phyloP scores from a whole-genome alignment of 176 grass and related monocot genomes.

The Eragrostis nindensis region DNA sequence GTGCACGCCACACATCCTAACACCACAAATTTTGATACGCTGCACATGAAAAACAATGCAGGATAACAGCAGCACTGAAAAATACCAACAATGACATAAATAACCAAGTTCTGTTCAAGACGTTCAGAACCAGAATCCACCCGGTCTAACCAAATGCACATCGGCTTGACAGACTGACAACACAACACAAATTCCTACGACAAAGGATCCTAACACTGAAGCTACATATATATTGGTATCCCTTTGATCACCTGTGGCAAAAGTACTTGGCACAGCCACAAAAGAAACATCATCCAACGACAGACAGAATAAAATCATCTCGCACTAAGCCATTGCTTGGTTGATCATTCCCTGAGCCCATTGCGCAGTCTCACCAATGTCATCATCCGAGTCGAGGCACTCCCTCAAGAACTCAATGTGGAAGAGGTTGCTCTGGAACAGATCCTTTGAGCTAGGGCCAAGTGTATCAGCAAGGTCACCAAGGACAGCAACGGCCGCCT shows the following conservation, averaged over 20 bases:
- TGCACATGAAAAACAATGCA: not conserved
- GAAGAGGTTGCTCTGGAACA: slow-evolving; percentile 66
- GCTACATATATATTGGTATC: slow-evolving; percentile 49
- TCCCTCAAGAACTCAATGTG: slow-evolving; percentile 75
- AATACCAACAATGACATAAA: slow-evolving; percentile 39
- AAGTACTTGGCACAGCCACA: slow-evolving; percentile 47
- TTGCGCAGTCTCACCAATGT: slow-evolving; percentile 68
- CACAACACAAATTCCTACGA: slow-evolving; percentile 43
- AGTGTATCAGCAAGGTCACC: slow-evolving; percentile 82
- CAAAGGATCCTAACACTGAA: slow-evolving; percentile 52
- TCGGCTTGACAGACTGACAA: slow-evolving; percentile 35
- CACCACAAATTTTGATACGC: not conserved
- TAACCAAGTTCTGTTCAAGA: slow-evolving; percentile 46
- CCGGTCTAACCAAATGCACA: slow-evolving; percentile 32
- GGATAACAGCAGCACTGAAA: slow-evolving; percentile 16
- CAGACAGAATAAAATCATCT: slow-evolving; percentile 26
- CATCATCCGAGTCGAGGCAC: slow-evolving; percentile 63
- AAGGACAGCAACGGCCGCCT: slow-evolving; percentile 76
- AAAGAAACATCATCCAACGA: slow-evolving; percentile 43
- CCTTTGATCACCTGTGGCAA: slow-evolving; percentile 54
- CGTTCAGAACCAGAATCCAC: slow-evolving; percentile 36
- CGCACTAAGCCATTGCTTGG: slow-evolving; percentile 55
- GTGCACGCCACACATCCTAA: not conserved
- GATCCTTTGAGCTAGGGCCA: slow-evolving; percentile 59
- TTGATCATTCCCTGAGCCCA: slow-evolving; percentile 81